Evolutionary conservation across 495 filamentous ascomycete species (phyloP).

Genomic region (Neurospora tetrasperma): DNA sequence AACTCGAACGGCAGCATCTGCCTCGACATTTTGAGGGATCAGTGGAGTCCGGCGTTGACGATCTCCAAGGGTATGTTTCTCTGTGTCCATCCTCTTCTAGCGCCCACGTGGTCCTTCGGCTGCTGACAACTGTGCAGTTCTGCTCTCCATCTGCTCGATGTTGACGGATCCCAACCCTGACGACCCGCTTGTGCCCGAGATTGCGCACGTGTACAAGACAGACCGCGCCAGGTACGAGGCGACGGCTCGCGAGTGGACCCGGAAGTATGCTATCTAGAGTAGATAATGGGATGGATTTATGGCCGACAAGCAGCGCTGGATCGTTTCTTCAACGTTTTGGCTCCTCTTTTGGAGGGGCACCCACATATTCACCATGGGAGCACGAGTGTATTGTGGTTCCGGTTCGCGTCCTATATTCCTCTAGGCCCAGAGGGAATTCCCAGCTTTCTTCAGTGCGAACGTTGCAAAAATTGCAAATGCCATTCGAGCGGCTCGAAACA

Average conservation of each 20-base stretch:
- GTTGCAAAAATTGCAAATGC: neutral
- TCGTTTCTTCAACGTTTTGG: slow-evolving; percentile 1
- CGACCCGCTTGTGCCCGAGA: slow-evolving; percentile 95
- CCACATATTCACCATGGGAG: neutral
- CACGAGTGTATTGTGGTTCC: neutral
- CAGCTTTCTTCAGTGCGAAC: neutral
- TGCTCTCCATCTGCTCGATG: slow-evolving; percentile 99
- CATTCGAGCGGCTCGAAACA: neutral
- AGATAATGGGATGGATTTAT: slow-evolving; percentile 2
- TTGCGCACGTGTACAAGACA: slow-evolving; percentile 99
- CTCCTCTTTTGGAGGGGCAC: neutral
- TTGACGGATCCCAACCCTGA: slow-evolving; percentile 98
- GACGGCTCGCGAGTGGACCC: slow-evolving; percentile 95
- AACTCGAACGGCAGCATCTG: slow-evolving; percentile 99
- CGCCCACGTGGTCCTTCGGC: neutral
- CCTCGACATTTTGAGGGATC: slow-evolving; percentile 93
- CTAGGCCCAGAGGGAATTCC: neutral
- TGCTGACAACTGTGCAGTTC: slow-evolving; percentile 43
- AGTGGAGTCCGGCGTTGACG: slow-evolving; percentile 97
- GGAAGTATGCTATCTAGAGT: slow-evolving; percentile 85
- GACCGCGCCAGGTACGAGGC: slow-evolving; percentile 91
- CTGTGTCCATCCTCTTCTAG: neutral
- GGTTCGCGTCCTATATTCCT: neutral
- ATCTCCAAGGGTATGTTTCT: slow-evolving; percentile 81
- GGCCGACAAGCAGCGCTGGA: slow-evolving; percentile 3